Conservation (phyloP, 2,329 filamentous ascomycete genomes). For the Monosporascus sp. region DNA sequence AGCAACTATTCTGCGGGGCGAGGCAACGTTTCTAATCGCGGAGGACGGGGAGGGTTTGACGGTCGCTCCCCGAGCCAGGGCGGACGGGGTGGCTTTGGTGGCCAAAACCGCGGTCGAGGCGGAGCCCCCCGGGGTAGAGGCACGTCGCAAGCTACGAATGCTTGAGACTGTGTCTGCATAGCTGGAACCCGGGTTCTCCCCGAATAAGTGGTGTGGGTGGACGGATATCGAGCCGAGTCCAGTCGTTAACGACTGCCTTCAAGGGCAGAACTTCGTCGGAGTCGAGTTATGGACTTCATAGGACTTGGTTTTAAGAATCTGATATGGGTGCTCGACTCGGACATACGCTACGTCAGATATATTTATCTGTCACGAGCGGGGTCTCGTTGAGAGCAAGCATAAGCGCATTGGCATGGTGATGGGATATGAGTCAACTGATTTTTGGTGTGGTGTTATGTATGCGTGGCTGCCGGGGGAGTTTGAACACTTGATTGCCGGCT, state of each 20-base stretch:
- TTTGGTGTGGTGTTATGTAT: not conserved
- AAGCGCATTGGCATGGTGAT: not conserved
- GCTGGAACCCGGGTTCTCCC: not conserved
- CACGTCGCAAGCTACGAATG: constrained; percentile 49
- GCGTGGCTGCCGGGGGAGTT: not conserved
- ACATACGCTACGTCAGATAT: not conserved
- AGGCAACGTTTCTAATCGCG: constrained; percentile 55
- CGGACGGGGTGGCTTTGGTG: constrained; percentile 63
- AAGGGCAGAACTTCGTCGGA: not conserved
- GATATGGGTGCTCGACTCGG: not conserved
- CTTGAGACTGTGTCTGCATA: constrained; percentile 27
- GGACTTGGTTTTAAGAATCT: not conserved
- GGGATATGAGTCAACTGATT: not conserved
- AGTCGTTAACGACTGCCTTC: not conserved
- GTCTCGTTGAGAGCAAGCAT: not conserved
- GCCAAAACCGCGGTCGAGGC: constrained; percentile 63
- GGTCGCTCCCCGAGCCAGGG: constrained; percentile 56
- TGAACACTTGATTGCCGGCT: not conserved
- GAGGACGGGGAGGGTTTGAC: constrained; percentile 60
- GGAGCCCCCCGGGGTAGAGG: constrained; percentile 61
- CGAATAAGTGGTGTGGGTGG: constrained; percentile 1
- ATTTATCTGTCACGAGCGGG: not conserved
- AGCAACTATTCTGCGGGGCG: constrained; percentile 60
- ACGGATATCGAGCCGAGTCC: not conserved
- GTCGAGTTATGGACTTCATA: not conserved